phyloP scores from a whole-genome alignment of 2,329 filamentous ascomycete species.

The Diaporthe sp. region DNA sequence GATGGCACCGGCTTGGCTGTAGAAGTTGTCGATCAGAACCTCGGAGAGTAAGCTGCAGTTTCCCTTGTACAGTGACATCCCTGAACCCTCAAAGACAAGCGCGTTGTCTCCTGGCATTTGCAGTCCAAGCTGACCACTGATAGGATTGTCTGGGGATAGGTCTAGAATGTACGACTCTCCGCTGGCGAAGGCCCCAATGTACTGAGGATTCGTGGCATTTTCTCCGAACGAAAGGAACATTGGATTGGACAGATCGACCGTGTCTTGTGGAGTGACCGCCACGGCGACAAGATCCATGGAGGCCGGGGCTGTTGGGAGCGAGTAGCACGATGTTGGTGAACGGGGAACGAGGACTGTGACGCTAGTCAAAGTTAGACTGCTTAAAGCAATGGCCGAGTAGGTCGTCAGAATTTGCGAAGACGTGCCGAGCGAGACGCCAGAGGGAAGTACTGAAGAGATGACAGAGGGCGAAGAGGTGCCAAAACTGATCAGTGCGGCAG shows the following conservation, averaged over 20 bases:
- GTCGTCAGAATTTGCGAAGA: conserved; percentile 35
- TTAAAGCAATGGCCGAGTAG: conserved; percentile 36
- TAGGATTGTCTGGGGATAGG: conserved; percentile 42
- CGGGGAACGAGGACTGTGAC: conserved; percentile 45
- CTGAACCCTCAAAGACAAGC: conserved; percentile 44
- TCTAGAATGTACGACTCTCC: conserved; percentile 44
- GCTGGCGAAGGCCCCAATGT: conserved; percentile 43
- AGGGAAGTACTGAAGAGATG: conserved; percentile 33
- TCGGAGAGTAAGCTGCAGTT: conserved; percentile 43
- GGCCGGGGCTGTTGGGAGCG: conserved; percentile 42
- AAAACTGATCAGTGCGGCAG: conserved; percentile 39
- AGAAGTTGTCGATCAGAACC: conserved; percentile 44
- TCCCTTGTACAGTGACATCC: conserved; percentile 45
- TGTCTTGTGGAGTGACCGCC: conserved; percentile 36
- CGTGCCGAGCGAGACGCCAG: conserved; percentile 32
- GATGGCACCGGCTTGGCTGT: conserved; percentile 43
- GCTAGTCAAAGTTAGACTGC: conserved; percentile 41
- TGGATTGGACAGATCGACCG: conserved; percentile 40
- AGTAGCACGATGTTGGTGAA: conserved; percentile 46
- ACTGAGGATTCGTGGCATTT: conserved; percentile 46
- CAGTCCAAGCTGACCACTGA: conserved; percentile 43
- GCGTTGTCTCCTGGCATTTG: conserved; percentile 41
- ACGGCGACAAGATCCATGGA: conserved; percentile 45
- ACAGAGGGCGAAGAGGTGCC: conserved; percentile 40
- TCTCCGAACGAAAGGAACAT: conserved; percentile 45